Percentiles rank a stretch among this genome's conserved stretches.
phyloP scores from a whole-genome alignment of 495 filamentous ascomycete genomes.

The Aspergillus avenaceus region DNA sequence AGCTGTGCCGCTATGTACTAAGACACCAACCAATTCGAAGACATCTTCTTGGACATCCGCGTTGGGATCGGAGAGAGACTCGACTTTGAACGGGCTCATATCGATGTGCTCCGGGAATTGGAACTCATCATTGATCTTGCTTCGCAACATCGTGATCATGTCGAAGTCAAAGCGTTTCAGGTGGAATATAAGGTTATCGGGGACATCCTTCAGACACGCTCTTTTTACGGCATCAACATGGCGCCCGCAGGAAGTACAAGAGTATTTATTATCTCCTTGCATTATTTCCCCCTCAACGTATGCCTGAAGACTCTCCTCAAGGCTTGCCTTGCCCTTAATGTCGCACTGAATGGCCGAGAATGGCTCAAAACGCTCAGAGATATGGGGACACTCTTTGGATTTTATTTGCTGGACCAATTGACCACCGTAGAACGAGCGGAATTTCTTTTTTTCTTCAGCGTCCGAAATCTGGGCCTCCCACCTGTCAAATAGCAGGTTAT shows the following conservation, averaged over 20 bases:
- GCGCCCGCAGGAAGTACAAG: conserved; percentile 83
- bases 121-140: conserved; percentile 95
- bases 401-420: conserved; percentile 92
- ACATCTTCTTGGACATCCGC: conserved; percentile 56
- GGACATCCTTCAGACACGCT: conserved; percentile 88
- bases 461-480: conserved; percentile 80
- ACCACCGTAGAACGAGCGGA: conserved; percentile 85
- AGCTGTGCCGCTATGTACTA: conserved; percentile 89
- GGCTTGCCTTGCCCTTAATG: conserved; percentile 82
- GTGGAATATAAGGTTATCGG: conserved; percentile 92
- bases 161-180: conserved; percentile 97
- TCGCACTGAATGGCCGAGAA: conserved; percentile 97
- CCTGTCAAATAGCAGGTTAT: conserved; percentile 85
- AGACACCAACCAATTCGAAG: conserved; percentile 87
- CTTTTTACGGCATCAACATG: conserved; percentile 92
- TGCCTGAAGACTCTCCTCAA: conserved; percentile 84
- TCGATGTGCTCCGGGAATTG: conserved; percentile 80
- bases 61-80: conserved; percentile 67
- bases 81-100: conserved; percentile 86
- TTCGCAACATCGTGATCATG: conserved; percentile 72
- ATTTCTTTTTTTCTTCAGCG: conserved; percentile 62
- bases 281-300: conserved; percentile 96
- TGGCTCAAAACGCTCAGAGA: conserved; percentile 83
- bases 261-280: conserved; percentile 99
- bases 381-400: conserved; percentile 89